Base-by-base conservation (phyloP, 257 asterid species). In the Gentiana dahurica region DNA sequence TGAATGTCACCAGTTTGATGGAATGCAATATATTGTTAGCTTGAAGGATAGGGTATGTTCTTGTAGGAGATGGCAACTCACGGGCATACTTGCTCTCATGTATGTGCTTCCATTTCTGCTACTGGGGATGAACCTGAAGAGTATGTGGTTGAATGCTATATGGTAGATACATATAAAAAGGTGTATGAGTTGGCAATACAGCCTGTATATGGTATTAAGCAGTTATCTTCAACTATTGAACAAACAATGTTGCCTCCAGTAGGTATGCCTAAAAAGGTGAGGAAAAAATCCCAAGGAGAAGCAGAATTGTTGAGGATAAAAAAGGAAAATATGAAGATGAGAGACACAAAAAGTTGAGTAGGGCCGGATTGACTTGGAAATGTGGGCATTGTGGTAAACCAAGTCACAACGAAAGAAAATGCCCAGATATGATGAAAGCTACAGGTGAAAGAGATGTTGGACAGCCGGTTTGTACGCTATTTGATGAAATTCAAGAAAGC, bases 1-100 rank as follows among this genome's bases (percentile, higher is more conserved):
- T 15, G 8, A 36, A 15, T 33, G 36, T 56, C 12, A 36, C 32
- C 24, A 12, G 2, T 3, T 38, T 7, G 12, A 54, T 55, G 34
- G 8, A 35, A 24, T 8, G 1, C 49, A 35, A 55, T 36, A 35
- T 8, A 12, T 43, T 3, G 12, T 55, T 38, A 12, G 12, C 36
- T 41, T 55, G 35, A 4, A 55, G 2, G 45, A 35, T 9, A 55
- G 37, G 4, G 12, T 32, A 12, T 36, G 34, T 55, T 36, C 59
- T 8, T 61, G 66, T 15, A 61, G 43, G 34, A 61, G 58, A 51
- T 61, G 66, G 34, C 49, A 61, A 3, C 43, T 61, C 5, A 61
- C 44, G n/a, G 45, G 46, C 4, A 51, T 52, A 13, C 59, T 11
- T 61, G 46, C 53, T 8, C 11, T 15, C 36, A 62, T 34, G 37